Conservation (phyloP, 2,329 filamentous ascomycete species). For the Allantophomopsis lycopodina region DNA sequence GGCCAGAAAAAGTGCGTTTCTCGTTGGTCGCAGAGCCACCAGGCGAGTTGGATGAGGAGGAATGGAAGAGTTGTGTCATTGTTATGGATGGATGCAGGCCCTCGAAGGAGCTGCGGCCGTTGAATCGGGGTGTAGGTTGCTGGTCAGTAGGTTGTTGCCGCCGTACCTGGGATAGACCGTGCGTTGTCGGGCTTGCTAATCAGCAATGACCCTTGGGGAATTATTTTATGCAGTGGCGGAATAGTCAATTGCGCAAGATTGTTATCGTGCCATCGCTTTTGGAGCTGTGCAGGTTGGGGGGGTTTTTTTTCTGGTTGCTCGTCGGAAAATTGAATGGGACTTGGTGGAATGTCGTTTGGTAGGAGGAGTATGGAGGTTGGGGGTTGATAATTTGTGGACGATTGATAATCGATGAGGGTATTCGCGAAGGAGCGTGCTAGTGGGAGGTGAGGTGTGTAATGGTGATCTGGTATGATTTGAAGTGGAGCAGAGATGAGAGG, state of each 20-base stretch:
- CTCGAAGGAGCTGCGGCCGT: slow-evolving; percentile 12
- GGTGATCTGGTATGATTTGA: no score
- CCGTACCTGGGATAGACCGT: neutral
- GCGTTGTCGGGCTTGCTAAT: neutral
- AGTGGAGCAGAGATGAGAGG: no score
- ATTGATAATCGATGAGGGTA: no score
- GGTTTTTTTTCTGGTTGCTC: no score
- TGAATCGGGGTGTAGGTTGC: neutral
- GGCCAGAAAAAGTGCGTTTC: slow-evolving; percentile 17
- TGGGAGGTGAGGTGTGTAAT: no score
- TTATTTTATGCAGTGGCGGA: neutral
- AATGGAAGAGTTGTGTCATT: slow-evolving; percentile 17
- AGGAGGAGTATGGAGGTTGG: no score
- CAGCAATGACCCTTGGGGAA: neutral
- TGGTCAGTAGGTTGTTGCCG: neutral
- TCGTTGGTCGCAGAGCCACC: slow-evolving; percentile 9
- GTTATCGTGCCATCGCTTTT: neutral
- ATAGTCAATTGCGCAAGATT: neutral
- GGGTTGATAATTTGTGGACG: no score
- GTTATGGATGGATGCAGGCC: slow-evolving; percentile 9
- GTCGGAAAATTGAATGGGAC: no score
- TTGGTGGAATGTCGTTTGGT: no score
- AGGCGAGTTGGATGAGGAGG: slow-evolving; percentile 9
- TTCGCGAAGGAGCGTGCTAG: no score
- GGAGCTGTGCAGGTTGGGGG: neutral